Percentiles rank a stretch among this genome's conserved stretches.
Conservation (phyloP, 345 rosid species). For the Euclidium syriacum region DNA sequence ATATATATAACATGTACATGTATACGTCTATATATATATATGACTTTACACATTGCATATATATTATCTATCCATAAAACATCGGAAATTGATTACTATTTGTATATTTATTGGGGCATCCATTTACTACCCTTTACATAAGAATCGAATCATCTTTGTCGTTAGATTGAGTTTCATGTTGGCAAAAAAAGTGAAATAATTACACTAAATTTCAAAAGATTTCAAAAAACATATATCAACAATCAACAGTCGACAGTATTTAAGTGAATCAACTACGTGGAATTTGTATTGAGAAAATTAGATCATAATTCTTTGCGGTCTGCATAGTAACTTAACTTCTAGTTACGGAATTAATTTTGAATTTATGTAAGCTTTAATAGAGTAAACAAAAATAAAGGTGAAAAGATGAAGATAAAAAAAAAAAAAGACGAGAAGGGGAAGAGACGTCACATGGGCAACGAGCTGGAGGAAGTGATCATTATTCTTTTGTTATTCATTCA, state of each 20-base stretch:
- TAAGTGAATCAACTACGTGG: neutral
- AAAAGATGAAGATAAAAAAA: neutral
- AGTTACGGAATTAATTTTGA: neutral
- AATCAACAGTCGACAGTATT: too few relatives aligned
- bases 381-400: neutral
- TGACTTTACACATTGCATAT: neutral
- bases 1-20: neutral
- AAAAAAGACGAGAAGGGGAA: slow-evolving; percentile 10
- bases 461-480: slow-evolving; percentile 31
- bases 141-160: neutral
- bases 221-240: too few relatives aligned
- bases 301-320: neutral
- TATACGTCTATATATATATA: neutral
- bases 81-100: neutral
- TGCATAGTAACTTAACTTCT: neutral
- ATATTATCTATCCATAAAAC: neutral
- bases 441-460: slow-evolving; percentile 32
- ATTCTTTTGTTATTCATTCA: slow-evolving; percentile 19
- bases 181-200: neutral
- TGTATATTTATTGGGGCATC: neutral
- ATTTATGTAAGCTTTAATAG: slow-evolving; percentile 6
- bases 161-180: neutral
- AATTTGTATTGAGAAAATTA: neutral
- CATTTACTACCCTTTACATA: neutral
- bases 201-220: too few relatives aligned